phyloP scores from a whole-genome alignment of 1,139 yeast species.

The Kluyveromyces sp. region DNA sequence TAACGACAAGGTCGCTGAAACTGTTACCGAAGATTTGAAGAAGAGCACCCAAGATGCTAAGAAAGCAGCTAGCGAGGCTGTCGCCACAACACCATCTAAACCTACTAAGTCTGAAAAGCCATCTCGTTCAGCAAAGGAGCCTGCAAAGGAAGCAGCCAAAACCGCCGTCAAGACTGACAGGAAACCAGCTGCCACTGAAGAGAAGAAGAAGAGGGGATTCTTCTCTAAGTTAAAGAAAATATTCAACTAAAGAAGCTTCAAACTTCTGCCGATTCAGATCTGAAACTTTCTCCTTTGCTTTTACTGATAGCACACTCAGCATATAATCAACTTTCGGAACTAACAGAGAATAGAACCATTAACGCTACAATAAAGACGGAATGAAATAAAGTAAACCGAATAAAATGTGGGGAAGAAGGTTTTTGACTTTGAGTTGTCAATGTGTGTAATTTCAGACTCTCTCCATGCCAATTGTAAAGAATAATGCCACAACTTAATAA shows the following conservation, averaged over 20 bases:
- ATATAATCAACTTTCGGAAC: neutral
- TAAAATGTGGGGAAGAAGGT: too few species aligned
- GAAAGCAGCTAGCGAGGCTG: conserved; percentile 1
- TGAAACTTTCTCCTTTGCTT: conserved; percentile 1
- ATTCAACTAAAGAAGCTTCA: conserved; percentile 25
- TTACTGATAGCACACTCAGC: neutral
- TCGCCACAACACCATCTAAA: conserved; percentile 1
- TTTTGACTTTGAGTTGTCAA: neutral
- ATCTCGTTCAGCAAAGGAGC: conserved; percentile 12
- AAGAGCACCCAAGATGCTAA: neutral
- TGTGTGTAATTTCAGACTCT: neutral
- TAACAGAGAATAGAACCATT: too few species aligned
- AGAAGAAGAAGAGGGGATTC: conserved; percentile 39
- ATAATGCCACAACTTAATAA: neutral
- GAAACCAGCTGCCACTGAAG: conserved; percentile 10
- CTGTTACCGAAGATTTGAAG: neutral
- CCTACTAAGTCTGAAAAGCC: conserved; percentile 7
- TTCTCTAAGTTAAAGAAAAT: conserved; percentile 42
- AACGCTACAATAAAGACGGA: neutral
- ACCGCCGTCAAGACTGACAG: neutral
- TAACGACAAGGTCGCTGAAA: conserved; percentile 1
- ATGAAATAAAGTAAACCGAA: neutral
- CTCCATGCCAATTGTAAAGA: neutral
- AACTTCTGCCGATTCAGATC: conserved; percentile 1
- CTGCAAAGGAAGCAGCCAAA: neutral